Evolutionary conservation across 2,329 filamentous ascomycete species (phyloP), one percentile per base, ranked within the genome.

Genomic region (Lachnellula subtilissima): DNA sequence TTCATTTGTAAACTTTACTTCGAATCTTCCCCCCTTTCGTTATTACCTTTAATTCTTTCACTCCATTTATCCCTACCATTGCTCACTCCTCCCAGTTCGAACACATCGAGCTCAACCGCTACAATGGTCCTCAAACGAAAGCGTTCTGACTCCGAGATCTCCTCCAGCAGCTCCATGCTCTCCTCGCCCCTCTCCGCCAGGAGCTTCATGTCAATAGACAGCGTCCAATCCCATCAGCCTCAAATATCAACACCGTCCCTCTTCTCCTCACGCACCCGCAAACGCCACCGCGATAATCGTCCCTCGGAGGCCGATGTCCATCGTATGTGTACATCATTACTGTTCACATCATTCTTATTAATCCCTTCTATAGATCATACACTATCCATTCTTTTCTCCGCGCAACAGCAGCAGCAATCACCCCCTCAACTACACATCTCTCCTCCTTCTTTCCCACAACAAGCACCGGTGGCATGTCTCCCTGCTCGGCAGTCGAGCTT

Each of bases 121-220:
- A 58, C 11, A 19, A 83, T 82, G 79, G 69, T 77, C 25, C 72
- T 84, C 66, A 87, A 86, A 69, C 82, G 84, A 71, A 87, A 86
- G 74, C 78, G 82, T 45, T 86, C 83, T 63, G 76, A 79, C 54
- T 81, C 80, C 22, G 81, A 84, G 67, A 73, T 84, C 56, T 79
- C 76, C 49, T 72, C 74, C 37, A 75, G 75, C 37, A 76, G 74
- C 50, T 71, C 72, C 57, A 73, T 73, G 6, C 70, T 79, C 9
- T 73, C 76, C 8, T 66, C 66, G 14, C 66, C 67, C 4, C 61
- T 57, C 56, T 56, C 66, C 45, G 64, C 68, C 50, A 64, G 72
- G 32, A 66, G 73, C 59, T 68, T 71, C 58, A 68, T 72, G 37
- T 65, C 66, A 55, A 70, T 71, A 64, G 58, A 69, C 66, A 52